A percentile compares a stretch with the other conserved stretches of the same genome.
Conservation (phyloP, 805 yeast species). For the Cyberlindnera subsufficiens region DNA sequence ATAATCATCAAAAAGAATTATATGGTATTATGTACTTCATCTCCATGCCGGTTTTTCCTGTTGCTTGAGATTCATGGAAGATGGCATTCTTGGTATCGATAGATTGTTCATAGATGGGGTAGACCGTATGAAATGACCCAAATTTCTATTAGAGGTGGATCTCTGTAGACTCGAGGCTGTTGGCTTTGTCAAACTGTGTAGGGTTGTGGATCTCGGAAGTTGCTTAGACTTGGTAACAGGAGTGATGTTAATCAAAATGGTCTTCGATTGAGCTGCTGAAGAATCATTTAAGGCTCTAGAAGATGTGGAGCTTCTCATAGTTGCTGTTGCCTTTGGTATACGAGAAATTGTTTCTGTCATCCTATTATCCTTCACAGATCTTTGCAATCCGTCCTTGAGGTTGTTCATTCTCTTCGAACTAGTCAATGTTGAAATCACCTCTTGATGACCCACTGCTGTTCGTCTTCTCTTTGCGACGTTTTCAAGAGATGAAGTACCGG, state of each 20-base stretch:
- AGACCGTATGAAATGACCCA: conserved; percentile 5
- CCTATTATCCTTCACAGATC: neutral
- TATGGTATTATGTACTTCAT: conserved; percentile 1
- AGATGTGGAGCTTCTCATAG: conserved; percentile 3
- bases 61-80: conserved; percentile 7
- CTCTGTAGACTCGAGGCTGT: conserved; percentile 19
- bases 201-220: conserved; percentile 16
- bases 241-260: conserved; percentile 10
- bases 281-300: conserved; percentile 3
- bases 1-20: neutral
- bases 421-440: conserved; percentile 3
- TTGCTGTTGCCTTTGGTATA: neutral
- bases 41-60: conserved; percentile 15
- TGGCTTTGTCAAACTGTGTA: conserved; percentile 16
- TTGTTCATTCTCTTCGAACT: conserved; percentile 9
- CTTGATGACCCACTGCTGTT: conserved; percentile 14
- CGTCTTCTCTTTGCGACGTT: conserved; percentile 21
- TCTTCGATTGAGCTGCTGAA: conserved; percentile 7
- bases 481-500: conserved; percentile 10
- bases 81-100: conserved; percentile 4
- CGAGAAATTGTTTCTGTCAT: neutral
- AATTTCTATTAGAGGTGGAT: conserved; percentile 12
- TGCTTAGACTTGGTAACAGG: conserved; percentile 9
- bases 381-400: conserved; percentile 5
- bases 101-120: neutral